Percentiles rank a stretch among this genome's conserved stretches.
phyloP scores from a whole-genome alignment of 2,329 filamentous ascomycete species.

The Pyrenochaeta sp. region DNA sequence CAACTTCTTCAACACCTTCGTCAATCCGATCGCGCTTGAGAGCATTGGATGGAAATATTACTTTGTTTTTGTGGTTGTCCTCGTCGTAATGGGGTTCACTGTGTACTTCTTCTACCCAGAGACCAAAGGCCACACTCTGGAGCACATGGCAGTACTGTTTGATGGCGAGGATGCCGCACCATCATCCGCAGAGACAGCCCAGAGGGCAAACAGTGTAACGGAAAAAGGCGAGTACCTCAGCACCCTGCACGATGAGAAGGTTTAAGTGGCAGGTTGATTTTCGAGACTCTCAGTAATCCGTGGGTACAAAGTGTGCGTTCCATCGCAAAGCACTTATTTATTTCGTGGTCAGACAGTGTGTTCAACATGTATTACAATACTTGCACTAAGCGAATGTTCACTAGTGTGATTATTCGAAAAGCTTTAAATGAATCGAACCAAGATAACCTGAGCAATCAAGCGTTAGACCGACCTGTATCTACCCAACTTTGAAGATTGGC shows the following conservation, averaged over 20 bases:
- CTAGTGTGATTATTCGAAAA: too few species aligned
- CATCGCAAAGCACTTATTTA: too few species aligned
- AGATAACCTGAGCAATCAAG: not conserved
- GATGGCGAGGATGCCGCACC: constrained; percentile 4
- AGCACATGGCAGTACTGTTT: constrained; percentile 19
- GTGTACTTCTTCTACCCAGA: constrained; percentile 21
- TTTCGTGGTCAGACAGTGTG: too few species aligned
- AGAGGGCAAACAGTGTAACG: not conserved
- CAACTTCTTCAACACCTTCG: constrained; percentile 18
- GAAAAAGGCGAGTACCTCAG: not conserved
- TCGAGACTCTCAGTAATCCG: too few species aligned
- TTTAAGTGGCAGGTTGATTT: not conserved
- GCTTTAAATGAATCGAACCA: too few species aligned
- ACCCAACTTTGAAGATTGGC: not conserved
- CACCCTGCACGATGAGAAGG: not conserved
- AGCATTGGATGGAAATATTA: constrained; percentile 27
- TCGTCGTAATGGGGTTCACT: constrained; percentile 11
- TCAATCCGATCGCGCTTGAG: constrained; percentile 24
- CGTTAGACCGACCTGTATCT: not conserved
- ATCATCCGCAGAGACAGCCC: not conserved
- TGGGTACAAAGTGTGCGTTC: too few species aligned
- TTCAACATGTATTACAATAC: too few species aligned
- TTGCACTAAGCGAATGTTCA: too few species aligned
- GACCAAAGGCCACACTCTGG: constrained; percentile 16
- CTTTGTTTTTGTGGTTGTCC: constrained; percentile 31